These are phyloP conservation scores for Skeletonema potamos DNA, from an alignment of 108 stramenopile genomes.

Conservation along the genomic window DNA sequence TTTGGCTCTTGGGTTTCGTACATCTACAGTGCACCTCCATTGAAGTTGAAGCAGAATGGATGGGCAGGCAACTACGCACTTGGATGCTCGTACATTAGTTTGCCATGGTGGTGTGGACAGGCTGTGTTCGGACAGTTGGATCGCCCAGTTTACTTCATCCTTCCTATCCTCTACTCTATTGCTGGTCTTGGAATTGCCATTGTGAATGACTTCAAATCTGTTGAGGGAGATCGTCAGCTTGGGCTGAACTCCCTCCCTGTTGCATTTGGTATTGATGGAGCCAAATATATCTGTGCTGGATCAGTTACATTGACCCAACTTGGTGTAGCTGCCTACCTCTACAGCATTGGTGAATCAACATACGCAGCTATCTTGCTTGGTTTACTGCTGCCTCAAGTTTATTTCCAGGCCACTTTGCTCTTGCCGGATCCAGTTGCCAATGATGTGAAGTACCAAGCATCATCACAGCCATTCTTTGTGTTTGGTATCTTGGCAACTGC, in stretches of 20 bases:
- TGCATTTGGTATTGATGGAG: constrained; percentile 94
- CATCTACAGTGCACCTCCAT: constrained; percentile 96
- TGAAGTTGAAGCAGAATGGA: constrained; percentile 95
- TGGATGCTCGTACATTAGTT: constrained; percentile 94
- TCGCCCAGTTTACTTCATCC: constrained; percentile 86
- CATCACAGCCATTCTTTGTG: constrained; percentile 92
- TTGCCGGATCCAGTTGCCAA: constrained; percentile 92
- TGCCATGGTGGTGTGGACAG: constrained; percentile 99
- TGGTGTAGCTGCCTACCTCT: constrained; percentile 89
- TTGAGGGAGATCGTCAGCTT: constrained; percentile 92
- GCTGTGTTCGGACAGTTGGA: constrained; percentile 89
- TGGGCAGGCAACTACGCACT: constrained; percentile 96
- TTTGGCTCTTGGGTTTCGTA: constrained; percentile 95
- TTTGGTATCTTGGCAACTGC: constrained; percentile 94
- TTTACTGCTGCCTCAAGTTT: constrained; percentile 90
- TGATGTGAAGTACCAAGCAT: constrained; percentile 96
- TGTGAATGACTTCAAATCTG: constrained; percentile 97
- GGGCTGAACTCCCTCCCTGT: constrained; percentile 94
- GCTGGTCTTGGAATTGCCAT: constrained; percentile 95
- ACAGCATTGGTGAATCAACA: constrained; percentile 74
- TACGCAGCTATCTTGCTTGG: constrained; percentile 82
- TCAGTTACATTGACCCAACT: constrained; percentile 90
- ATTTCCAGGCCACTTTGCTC: constrained; percentile 90
- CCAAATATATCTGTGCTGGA: constrained; percentile 91
- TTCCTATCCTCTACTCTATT: constrained; percentile 91